Evolutionary conservation across 495 filamentous ascomycete genomes (phyloP).

Genomic region (Talaromyces nanjingensis): DNA sequence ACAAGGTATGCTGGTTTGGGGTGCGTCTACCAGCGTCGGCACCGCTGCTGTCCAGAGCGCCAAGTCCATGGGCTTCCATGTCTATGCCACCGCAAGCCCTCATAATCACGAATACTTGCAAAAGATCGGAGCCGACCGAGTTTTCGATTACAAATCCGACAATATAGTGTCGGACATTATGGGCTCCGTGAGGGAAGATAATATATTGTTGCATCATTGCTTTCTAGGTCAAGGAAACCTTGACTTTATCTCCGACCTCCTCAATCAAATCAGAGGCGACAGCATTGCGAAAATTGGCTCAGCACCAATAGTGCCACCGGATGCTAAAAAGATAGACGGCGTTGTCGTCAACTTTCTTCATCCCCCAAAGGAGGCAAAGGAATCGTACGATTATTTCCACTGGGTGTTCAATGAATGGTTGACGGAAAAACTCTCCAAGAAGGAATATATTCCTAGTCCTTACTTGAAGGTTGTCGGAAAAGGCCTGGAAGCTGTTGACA

Average conservation of each 20-base stretch:
- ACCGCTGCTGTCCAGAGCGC: too few species aligned
- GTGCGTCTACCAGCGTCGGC: too few species aligned
- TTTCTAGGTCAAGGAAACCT: slow-evolving; percentile 19
- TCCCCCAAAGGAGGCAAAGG: slow-evolving; percentile 18
- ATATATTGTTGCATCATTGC: slow-evolving; percentile 23
- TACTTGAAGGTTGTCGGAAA: slow-evolving; percentile 22
- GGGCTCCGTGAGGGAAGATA: slow-evolving; percentile 24
- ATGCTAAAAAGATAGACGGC: slow-evolving; percentile 20
- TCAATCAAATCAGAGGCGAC: slow-evolving; percentile 25
- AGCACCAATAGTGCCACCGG: slow-evolving; percentile 19
- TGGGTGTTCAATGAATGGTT: slow-evolving; percentile 35
- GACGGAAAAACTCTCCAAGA: slow-evolving; percentile 23
- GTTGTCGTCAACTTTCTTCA: slow-evolving; percentile 24
- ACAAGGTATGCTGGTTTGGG: too few species aligned
- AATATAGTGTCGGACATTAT: slow-evolving; percentile 33
- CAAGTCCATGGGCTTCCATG: slow-evolving; percentile 17
- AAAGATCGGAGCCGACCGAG: slow-evolving; percentile 32
- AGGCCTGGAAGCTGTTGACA: slow-evolving; percentile 24
- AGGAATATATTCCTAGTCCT: slow-evolving; percentile 26
- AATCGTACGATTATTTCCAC: slow-evolving; percentile 18
- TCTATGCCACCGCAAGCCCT: slow-evolving; percentile 39
- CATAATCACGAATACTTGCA: slow-evolving; percentile 36
- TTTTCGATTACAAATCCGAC: slow-evolving; percentile 37
- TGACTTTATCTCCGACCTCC: slow-evolving; percentile 19
- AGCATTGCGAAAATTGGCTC: slow-evolving; percentile 22